A percentile compares a stretch with the other conserved stretches of the same genome.
These are phyloP conservation scores for Kernera saxatilis DNA, from an alignment of 345 rosid genomes.

Conservation along the genomic window DNA sequence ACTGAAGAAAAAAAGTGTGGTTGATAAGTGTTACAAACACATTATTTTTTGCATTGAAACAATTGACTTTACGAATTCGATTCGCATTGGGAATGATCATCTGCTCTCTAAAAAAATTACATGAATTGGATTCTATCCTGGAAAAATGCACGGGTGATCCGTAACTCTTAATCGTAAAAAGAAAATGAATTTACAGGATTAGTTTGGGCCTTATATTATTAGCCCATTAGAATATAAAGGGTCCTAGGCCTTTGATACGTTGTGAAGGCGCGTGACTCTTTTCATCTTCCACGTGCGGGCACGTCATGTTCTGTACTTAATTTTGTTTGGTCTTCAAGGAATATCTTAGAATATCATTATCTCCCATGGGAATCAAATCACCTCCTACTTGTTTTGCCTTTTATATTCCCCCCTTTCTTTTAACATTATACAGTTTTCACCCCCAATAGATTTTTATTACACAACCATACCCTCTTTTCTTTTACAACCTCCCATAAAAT, in stretches of 20 bases:
- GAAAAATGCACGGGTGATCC: too few species aligned
- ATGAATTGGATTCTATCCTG: too few species aligned
- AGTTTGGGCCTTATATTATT: background rate
- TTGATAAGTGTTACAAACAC: background rate
- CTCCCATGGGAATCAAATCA: background rate
- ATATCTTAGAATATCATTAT: background rate
- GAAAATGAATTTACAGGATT: too few species aligned
- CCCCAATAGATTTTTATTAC: background rate
- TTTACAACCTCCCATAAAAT: background rate
- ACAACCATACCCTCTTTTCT: background rate
- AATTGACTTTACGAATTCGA: too few species aligned
- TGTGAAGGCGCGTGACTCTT: background rate
- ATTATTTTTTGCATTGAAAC: background rate
- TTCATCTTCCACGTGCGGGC: constrained; percentile 12
- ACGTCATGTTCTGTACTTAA: background rate
- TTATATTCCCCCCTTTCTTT: background rate
- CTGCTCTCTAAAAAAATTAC: too few species aligned
- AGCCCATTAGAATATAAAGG: background rate
- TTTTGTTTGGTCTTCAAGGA: background rate
- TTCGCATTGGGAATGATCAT: too few species aligned
- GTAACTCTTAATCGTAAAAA: too few species aligned
- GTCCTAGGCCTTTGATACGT: background rate
- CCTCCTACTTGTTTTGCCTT: background rate
- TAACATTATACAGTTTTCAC: background rate
- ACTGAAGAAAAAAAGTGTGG: background rate